Evolutionary conservation across 306 rosid species (phyloP), one percentile per base, ranked within the genome.

Genomic region (Urtica urens): DNA sequence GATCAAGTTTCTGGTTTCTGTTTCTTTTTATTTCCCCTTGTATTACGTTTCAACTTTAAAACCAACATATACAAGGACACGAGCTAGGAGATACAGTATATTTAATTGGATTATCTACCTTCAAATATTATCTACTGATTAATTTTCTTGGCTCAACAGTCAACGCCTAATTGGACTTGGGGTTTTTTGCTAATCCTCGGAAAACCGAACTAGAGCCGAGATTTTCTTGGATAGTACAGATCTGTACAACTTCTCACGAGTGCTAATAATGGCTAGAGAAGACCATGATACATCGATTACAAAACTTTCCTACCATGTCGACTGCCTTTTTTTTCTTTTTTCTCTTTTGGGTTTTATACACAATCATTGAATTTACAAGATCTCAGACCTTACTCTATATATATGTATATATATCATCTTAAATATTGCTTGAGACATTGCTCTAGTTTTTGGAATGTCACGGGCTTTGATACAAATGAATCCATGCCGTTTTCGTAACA

Each of bases 401-500:
- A n/a, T n/a, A n/a, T n/a, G n/a, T n/a, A n/a, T n/a, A n/a, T n/a
- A n/a, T 15, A 51, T 42, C 46, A 45, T 0, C 63, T 55, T 26
- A 86, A 55, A 65, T 72, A 77, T 31, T 72, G 83, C 28, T 75
- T 67, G 12, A 86, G 70, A 53, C 77, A 75, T 15, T 77, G 76
- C 49, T 74, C 82, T 66, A 86, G 46, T 53, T 70, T 82, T 62
- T 77, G 94, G 62, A 80, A 71, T 25, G 86, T 79, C 34, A 86
- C 83, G 2, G 96, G 96, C 64, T 86, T 86, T 23, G 94, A 76
- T 39, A 86, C 78, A 46, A 86, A 86, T 1, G 93, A 82, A 63
- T 86, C 96, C 96, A 86, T 82, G 10, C 96, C 96, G 47, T 75
- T 72, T 55, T 79, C 79, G 28, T 58, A 82, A 44, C 96, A 86